Conservation (phyloP, 805 yeast species). For the Yamadazyma laniorum region DNA sequence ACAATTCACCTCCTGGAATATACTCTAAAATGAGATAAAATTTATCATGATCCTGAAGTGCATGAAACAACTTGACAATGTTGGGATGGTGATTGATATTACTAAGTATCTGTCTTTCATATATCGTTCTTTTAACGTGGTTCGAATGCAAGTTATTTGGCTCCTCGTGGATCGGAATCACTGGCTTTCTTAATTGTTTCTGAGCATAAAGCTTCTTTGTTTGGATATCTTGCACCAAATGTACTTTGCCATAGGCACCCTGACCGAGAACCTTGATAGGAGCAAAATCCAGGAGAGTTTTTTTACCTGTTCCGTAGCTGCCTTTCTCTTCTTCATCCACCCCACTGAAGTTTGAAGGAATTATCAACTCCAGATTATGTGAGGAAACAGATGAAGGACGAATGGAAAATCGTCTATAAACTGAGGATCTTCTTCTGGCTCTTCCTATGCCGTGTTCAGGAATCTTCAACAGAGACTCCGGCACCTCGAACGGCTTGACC, state of each 20-base stretch:
- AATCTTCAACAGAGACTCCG: not conserved
- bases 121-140: slow-evolving; percentile 36
- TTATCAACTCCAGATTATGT: slow-evolving; percentile 12
- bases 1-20: slow-evolving; percentile 45
- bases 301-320: not conserved
- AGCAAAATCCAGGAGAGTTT: slow-evolving; percentile 33
- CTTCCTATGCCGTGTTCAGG: not conserved
- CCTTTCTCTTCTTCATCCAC: slow-evolving; percentile 5
- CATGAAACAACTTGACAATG: slow-evolving; percentile 43
- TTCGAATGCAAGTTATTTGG: slow-evolving; percentile 20
- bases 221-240: slow-evolving; percentile 36
- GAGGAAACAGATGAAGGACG: slow-evolving; percentile 12
- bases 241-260: slow-evolving; percentile 46
- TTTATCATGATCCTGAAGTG: slow-evolving; percentile 44
- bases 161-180: slow-evolving; percentile 28
- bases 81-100: slow-evolving; percentile 42
- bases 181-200: slow-evolving; percentile 41
- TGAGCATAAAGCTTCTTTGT: slow-evolving; percentile 42
- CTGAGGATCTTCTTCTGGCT: slow-evolving; percentile 14
- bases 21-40: slow-evolving; percentile 43
- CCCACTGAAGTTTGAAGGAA: slow-evolving; percentile 13
- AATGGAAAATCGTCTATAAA: slow-evolving; percentile 15
- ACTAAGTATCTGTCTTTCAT: slow-evolving; percentile 40
- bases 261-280: slow-evolving; percentile 44
- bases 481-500: slow-evolving; percentile 4